These are phyloP conservation scores for Paralagenidium karlingii DNA, from an alignment of 352 stramenopile species.

Conservation along the genomic window DNA sequence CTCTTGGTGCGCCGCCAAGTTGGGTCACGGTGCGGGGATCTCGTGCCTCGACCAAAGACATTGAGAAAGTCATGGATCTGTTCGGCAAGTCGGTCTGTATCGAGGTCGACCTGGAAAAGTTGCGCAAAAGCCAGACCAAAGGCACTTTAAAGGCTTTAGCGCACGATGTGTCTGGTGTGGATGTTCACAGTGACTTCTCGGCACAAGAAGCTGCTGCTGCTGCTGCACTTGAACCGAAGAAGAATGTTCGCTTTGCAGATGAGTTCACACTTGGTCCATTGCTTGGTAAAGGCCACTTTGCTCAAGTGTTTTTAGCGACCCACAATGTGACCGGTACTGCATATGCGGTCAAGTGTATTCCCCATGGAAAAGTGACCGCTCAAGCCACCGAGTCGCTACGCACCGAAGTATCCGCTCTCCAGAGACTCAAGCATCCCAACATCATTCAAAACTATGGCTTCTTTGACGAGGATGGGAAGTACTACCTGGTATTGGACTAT, in stretches of 20 bases:
- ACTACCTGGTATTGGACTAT: slow-evolving; percentile 81
- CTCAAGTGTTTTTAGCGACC: slow-evolving; percentile 33
- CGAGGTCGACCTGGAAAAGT: slow-evolving; percentile 9
- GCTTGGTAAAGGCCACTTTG: slow-evolving; percentile 46
- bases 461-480: slow-evolving; percentile 59
- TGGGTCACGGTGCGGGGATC: slow-evolving; percentile 47
- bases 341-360: slow-evolving; percentile 58
- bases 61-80: slow-evolving; percentile 39
- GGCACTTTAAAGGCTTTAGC: too few species aligned
- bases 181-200: too few species aligned
- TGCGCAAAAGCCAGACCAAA: too few species aligned
- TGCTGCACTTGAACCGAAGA: too few species aligned
- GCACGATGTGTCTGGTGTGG: too few species aligned
- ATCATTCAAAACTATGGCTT: slow-evolving; percentile 76
- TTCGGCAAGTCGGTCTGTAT: slow-evolving; percentile 38
- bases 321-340: slow-evolving; percentile 22
- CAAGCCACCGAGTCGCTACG: slow-evolving; percentile 55
- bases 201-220: too few species aligned
- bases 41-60: slow-evolving; percentile 32
- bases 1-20: slow-evolving; percentile 21
- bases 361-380: slow-evolving; percentile 21
- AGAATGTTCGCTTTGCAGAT: too few species aligned
- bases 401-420: slow-evolving; percentile 52
- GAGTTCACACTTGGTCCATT: slow-evolving; percentile 44
- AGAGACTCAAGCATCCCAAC: slow-evolving; percentile 61